Percentiles rank a stretch among this genome's conserved stretches.
phyloP scores from a whole-genome alignment of 2,329 filamentous ascomycete species.

The Cladosporium sp. region DNA sequence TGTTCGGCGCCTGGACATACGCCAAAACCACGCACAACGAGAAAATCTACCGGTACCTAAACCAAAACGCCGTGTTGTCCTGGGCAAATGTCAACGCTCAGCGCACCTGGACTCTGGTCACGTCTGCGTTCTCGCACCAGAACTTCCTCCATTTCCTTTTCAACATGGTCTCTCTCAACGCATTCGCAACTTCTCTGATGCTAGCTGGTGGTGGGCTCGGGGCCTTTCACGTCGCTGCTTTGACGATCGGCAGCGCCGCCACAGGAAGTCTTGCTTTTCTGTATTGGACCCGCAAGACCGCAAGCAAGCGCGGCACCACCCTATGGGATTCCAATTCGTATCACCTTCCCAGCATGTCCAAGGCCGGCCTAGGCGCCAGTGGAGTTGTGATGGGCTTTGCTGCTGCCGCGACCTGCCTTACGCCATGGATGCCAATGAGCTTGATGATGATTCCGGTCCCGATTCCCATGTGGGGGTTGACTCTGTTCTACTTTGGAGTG shows the following conservation, averaged over 20 bases:
- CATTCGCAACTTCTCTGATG: conserved; percentile 32
- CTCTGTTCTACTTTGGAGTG: conserved; percentile 32
- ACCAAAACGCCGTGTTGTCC: conserved; percentile 32
- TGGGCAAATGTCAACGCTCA: conserved; percentile 25
- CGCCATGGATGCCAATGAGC: conserved; percentile 30
- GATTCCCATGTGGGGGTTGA: conserved; percentile 37
- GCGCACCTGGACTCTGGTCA: conserved; percentile 36
- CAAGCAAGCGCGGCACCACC: too few species aligned
- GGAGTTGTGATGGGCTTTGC: conserved; percentile 39
- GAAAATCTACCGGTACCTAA: conserved; percentile 17
- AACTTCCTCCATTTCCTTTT: conserved; percentile 33
- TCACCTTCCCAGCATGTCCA: not conserved
- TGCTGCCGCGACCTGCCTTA: conserved; percentile 35
- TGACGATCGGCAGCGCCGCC: conserved; percentile 25
- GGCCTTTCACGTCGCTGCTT: conserved; percentile 18
- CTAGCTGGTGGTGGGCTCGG: conserved; percentile 26
- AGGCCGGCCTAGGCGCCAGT: conserved; percentile 34
- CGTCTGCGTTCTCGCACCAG: conserved; percentile 37
- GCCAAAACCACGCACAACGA: conserved; percentile 19
- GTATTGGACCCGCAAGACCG: conserved; percentile 14
- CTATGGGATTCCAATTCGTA: too few species aligned
- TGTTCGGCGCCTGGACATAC: conserved; percentile 37
- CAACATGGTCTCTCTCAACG: conserved; percentile 40
- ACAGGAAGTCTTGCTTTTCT: conserved; percentile 23
- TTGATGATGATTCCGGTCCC: conserved; percentile 36